Conservation (phyloP, 805 yeast genomes). For the Saccharomycopsis fermentans region DNA sequence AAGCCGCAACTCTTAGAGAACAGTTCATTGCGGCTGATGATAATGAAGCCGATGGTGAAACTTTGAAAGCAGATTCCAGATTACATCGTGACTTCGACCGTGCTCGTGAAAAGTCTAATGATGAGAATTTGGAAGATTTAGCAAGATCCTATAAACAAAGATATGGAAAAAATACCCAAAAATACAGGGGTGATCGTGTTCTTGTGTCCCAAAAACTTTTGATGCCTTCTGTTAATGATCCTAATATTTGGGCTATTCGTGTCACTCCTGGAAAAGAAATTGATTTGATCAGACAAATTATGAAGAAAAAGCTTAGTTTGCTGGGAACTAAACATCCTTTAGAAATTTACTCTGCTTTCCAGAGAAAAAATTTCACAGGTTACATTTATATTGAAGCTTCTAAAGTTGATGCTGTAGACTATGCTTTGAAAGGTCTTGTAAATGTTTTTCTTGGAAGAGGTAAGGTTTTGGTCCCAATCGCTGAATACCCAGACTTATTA, state of each 20-base stretch:
- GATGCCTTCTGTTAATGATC: constrained; percentile 93
- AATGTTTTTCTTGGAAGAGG: constrained; percentile 50
- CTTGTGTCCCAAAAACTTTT: constrained; percentile 87
- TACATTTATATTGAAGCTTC: constrained; percentile 92
- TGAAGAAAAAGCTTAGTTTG: constrained; percentile 74
- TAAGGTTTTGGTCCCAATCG: constrained; percentile 75
- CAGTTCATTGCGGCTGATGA: constrained; percentile 68
- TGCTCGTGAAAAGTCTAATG: constrained; percentile 74
- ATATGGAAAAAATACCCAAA: constrained; percentile 76
- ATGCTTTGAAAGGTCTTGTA: constrained; percentile 81
- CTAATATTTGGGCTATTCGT: constrained; percentile 91
- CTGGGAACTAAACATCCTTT: constrained; percentile 69
- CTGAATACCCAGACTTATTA: constrained; percentile 86
- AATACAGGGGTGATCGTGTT: constrained; percentile 72
- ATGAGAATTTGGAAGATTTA: constrained; percentile 87
- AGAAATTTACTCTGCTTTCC: constrained; percentile 82
- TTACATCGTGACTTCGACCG: constrained; percentile 87
- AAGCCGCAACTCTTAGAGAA: constrained; percentile 76
- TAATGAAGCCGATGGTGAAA: constrained; percentile 35
- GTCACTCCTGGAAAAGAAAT: constrained; percentile 91
- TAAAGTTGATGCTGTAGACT: constrained; percentile 82
- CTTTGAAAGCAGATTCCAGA: constrained; percentile 50
- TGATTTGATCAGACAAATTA: constrained; percentile 73
- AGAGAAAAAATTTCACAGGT: constrained; percentile 86
- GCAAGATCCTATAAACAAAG: constrained; percentile 89